Base-by-base conservation (phyloP, 2,329 filamentous ascomycete genomes). In the Shiraia sp. region DNA sequence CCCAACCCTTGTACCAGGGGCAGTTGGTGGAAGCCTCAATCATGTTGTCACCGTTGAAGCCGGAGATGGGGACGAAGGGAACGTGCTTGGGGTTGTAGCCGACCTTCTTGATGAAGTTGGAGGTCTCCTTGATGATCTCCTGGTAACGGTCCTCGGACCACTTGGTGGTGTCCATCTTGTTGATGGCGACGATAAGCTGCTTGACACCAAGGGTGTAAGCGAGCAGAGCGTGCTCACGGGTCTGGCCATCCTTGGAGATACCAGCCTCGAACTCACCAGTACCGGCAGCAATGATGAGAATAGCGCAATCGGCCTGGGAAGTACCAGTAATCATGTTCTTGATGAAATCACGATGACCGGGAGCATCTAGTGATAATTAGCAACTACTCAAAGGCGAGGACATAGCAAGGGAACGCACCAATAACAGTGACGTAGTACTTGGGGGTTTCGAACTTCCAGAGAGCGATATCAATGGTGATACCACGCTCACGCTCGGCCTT, bases 321-420 rank as follows among this genome's bases (percentile, higher is more conserved):
- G 93, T 97, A 91, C 93, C 93, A 87, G 93, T 97, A 79, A 99
- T 99, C 93, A 99, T 99, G 91, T 97, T 99, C 92, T 99, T 99
- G 90, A 99, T 97, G 86, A 97, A 99, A 76, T 99, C 93, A 93
- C 93, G 92, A 81, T 99, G 93, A 80, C 93, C 93, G 72, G 93
- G 93, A 77, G 93, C 93, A 74, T 99, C 64, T 37, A 37, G 24
- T 40, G 22, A 61, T 47, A 65, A 61, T 27, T 22, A 41, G 17
- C 24, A 35, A 34, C 15, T 15, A 13, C 10, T 22, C 31, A 34
- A 32, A 6, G 19, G 24, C 27, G 8, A 5, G 31, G 23, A 19
- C 10, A 32, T 4, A 36, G 5, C n/a, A 14, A 12, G 6, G 22
- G 25, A 19, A 37, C 35, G 32, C 84, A 90, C 86, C 88, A 79